A percentile compares a stretch with the other conserved stretches of the same genome.
Conservation (phyloP, 345 rosid genomes). For the Rhodamnia rubescens region DNA sequence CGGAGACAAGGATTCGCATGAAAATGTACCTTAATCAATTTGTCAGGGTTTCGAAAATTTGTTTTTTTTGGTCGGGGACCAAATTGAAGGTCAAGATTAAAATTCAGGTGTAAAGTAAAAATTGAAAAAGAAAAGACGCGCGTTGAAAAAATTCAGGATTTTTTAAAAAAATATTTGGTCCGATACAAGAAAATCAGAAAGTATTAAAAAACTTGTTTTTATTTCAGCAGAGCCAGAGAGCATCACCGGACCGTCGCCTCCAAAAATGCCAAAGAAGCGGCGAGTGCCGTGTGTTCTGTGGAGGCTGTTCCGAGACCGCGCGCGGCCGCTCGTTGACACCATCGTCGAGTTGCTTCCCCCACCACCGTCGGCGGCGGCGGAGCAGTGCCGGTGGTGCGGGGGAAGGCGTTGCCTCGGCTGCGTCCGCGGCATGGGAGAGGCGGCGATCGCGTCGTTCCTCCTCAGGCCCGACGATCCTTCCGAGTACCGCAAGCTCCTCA, state of each 20-base stretch:
- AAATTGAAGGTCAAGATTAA: not conserved
- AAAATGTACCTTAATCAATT: not conserved
- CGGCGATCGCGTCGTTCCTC: constrained; percentile 23
- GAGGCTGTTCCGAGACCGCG: constrained; percentile 31
- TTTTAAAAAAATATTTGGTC: not conserved
- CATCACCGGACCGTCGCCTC: not conserved
- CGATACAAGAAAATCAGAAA: not conserved
- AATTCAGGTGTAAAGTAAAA: not conserved
- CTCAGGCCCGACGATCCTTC: constrained; percentile 40
- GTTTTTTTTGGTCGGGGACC: too few species aligned
- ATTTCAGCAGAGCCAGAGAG: not conserved
- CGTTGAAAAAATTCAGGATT: not conserved
- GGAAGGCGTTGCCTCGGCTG: constrained; percentile 27
- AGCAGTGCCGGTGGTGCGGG: constrained; percentile 11
- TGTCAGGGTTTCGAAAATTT: not conserved
- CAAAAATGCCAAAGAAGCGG: constrained; percentile 25
- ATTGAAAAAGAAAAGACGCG: not conserved
- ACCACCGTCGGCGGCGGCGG: not conserved
- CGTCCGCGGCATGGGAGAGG: constrained; percentile 15
- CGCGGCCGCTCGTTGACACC: constrained; percentile 27
- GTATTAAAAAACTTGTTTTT: not conserved
- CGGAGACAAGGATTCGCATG: not conserved
- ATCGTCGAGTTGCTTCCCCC: constrained; percentile 21
- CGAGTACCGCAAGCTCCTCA: constrained; percentile 43
- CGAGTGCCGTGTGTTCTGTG: constrained; percentile 48